Evolutionary conservation across 2,329 filamentous ascomycete genomes (phyloP).

Genomic region (Neonectria punicea): DNA sequence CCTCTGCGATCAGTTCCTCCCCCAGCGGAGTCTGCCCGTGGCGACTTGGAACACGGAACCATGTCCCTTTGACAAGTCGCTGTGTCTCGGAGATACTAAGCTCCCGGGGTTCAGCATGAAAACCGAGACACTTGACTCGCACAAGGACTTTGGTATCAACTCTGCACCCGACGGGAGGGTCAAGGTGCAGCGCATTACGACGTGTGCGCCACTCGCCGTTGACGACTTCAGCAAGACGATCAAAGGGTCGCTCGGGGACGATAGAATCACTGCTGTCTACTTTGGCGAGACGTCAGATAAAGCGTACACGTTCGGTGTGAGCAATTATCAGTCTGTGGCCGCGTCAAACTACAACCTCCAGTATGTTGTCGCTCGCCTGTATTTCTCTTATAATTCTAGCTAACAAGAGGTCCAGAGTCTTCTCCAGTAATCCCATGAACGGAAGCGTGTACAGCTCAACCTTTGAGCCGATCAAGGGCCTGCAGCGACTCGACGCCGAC

Average conservation of each 20-base stretch:
- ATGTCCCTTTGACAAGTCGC: neutral
- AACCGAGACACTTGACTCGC: conserved; percentile 9
- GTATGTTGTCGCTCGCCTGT: neutral
- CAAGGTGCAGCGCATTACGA: conserved; percentile 11
- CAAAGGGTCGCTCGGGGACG: neutral
- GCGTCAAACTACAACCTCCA: neutral
- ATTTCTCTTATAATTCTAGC: neutral
- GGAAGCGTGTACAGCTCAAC: neutral
- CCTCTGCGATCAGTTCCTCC: conserved; percentile 8
- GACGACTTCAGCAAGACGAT: neutral
- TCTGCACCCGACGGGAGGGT: neutral
- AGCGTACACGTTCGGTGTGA: neutral
- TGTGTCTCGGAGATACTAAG: neutral
- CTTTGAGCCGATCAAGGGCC: conserved; percentile 6
- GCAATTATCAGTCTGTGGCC: neutral
- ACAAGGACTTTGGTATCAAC: conserved; percentile 21
- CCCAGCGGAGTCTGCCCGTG: neutral
- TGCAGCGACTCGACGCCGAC: conserved; percentile 16
- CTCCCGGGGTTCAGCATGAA: neutral
- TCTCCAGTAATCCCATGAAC: neutral
- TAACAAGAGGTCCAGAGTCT: neutral
- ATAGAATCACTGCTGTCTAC: neutral
- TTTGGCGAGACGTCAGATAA: neutral
- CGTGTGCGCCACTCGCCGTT: conserved; percentile 4
- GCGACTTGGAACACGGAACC: neutral